These are phyloP conservation scores for Solanum chacoense DNA, from an alignment of 305 asterid genomes.

Conservation along the genomic window DNA sequence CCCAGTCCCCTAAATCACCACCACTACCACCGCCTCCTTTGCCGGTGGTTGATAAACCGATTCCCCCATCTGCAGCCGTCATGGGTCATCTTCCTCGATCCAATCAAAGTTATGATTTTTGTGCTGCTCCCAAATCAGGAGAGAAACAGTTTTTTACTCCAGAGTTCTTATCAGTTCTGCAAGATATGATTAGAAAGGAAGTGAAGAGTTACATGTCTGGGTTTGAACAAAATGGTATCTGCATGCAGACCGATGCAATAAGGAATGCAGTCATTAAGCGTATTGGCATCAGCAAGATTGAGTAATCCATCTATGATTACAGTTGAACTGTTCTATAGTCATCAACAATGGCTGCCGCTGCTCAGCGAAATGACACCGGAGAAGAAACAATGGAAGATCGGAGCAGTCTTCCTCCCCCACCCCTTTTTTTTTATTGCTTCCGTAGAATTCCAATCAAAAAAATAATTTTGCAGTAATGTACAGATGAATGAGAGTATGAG, in stretches of 20 bases:
- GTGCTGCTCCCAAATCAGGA: background rate
- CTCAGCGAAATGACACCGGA: background rate
- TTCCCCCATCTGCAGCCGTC: background rate
- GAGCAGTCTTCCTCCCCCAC: background rate
- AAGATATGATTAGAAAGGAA: conserved; percentile 58
- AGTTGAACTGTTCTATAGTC: background rate
- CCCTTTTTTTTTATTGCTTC: background rate
- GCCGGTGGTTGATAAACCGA: background rate
- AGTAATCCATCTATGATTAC: background rate
- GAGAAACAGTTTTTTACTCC: conserved; percentile 23
- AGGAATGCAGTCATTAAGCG: conserved; percentile 30
- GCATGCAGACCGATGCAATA: conserved; percentile 23
- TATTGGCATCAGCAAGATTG: conserved; percentile 30
- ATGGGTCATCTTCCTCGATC: background rate
- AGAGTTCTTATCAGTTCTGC: conserved; percentile 48
- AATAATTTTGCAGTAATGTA: conserved; percentile 22
- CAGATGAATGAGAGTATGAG: conserved; percentile 8
- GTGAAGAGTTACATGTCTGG: conserved; percentile 50
- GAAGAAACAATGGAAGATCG: background rate
- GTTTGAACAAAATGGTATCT: conserved; percentile 14
- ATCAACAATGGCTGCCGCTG: background rate
- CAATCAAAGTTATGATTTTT: background rate
- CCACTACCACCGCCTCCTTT: background rate
- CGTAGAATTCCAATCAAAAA: conserved; percentile 3
- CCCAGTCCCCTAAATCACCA: background rate